Conservation (phyloP, 306 rosid species). For the Corylus heterophylla region DNA sequence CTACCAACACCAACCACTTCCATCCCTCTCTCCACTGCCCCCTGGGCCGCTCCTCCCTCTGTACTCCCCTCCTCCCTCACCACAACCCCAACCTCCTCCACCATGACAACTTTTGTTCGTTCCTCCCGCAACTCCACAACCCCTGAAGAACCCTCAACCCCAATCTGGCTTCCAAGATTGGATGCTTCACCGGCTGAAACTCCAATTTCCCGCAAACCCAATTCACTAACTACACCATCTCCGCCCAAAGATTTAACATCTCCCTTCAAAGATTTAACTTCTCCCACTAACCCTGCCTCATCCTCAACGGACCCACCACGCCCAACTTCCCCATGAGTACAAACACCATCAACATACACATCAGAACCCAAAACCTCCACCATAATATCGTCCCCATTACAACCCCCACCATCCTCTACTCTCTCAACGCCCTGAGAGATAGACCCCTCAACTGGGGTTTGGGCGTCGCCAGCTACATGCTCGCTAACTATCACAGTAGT, state of each 20-base stretch:
- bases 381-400: slow-evolving; percentile 78
- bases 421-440: slow-evolving; percentile 37
- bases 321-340: slow-evolving; percentile 49
- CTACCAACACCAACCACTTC: slow-evolving; percentile 5
- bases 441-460: slow-evolving; percentile 43
- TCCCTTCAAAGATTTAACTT: slow-evolving; percentile 23
- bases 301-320: slow-evolving; percentile 25
- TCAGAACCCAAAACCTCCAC: slow-evolving; percentile 77
- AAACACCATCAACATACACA: slow-evolving; percentile 82
- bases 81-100: slow-evolving; percentile 31
- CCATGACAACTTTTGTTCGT: slow-evolving; percentile 10
- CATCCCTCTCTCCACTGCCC: slow-evolving; percentile 12
- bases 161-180: slow-evolving; percentile 5
- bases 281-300: slow-evolving; percentile 31
- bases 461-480: slow-evolving; percentile 42
- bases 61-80: slow-evolving; percentile 17
- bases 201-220: slow-evolving; percentile 15
- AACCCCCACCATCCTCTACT: slow-evolving; percentile 39
- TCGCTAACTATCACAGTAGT: slow-evolving; percentile 36
- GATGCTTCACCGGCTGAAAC: slow-evolving; percentile 18
- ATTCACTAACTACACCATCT: slow-evolving; percentile 20
- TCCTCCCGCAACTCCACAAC: slow-evolving; percentile 31
- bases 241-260: slow-evolving; percentile 3
- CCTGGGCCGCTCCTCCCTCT: slow-evolving; percentile 18
- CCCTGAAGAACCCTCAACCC: slow-evolving; percentile 35